Percentiles rank a stretch among this genome's conserved stretches.
These are phyloP conservation scores for Tephrocybe rancida DNA, from an alignment of 768 basidiomycete genomes.

Conservation along the genomic window DNA sequence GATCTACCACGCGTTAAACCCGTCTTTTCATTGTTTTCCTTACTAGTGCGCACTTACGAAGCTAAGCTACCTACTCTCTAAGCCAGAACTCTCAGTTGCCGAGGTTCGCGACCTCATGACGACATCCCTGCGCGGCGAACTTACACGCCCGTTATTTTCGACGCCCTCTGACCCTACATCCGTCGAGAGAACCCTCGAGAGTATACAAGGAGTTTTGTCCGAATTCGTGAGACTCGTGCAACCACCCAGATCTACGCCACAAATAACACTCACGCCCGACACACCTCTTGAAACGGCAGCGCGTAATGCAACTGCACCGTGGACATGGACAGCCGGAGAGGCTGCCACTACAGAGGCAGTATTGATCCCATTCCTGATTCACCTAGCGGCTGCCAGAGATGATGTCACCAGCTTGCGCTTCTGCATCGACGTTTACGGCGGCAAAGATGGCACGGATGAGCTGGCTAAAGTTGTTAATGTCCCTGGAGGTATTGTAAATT, in stretches of 20 bases:
- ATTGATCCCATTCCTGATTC: slow-evolving; percentile 76
- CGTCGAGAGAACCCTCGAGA: slow-evolving; percentile 54
- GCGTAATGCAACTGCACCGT: slow-evolving; percentile 59
- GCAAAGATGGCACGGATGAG: slow-evolving; percentile 23
- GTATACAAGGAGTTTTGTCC: slow-evolving; percentile 64
- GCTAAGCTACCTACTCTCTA: slow-evolving; percentile 87
- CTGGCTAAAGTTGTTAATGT: slow-evolving; percentile 39
- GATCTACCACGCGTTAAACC: too few relatives aligned
- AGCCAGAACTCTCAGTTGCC: slow-evolving; percentile 66
- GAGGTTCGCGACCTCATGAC: slow-evolving; percentile 78
- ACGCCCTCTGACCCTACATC: slow-evolving; percentile 42
- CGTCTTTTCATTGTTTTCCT: neutral
- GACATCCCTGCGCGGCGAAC: slow-evolving; percentile 85
- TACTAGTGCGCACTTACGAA: slow-evolving; percentile 86
- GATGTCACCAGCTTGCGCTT: slow-evolving; percentile 64
- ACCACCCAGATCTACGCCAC: slow-evolving; percentile 34
- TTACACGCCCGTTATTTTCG: slow-evolving; percentile 57
- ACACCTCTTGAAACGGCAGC: slow-evolving; percentile 35
- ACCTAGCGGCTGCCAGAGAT: slow-evolving; percentile 74
- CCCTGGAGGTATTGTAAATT: slow-evolving; percentile 74
- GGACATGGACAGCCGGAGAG: slow-evolving; percentile 81
- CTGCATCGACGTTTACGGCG: slow-evolving; percentile 48
- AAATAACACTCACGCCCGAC: slow-evolving; percentile 39
- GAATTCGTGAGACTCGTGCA: slow-evolving; percentile 69
- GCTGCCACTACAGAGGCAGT: slow-evolving; percentile 68